Conservation (phyloP, 2,329 filamentous ascomycete species). For the Fusarium sp. region DNA sequence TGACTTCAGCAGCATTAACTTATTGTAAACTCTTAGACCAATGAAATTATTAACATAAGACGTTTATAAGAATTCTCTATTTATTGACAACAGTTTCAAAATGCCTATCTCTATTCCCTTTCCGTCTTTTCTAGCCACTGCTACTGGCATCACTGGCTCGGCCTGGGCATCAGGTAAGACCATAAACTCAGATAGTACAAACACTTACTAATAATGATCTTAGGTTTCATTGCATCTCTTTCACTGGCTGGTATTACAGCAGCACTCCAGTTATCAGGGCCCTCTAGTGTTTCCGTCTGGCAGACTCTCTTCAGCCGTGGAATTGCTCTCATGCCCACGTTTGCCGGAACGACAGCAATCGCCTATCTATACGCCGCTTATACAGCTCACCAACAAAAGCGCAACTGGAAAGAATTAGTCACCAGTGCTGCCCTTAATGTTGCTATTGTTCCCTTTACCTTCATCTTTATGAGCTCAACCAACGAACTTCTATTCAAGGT, state of each 20-base stretch:
- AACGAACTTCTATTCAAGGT: constrained; percentile 51
- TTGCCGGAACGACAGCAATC: constrained; percentile 50
- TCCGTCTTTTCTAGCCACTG: constrained; percentile 51
- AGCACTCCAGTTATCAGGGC: constrained; percentile 40
- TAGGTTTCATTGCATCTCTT: constrained; percentile 54
- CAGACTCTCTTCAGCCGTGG: constrained; percentile 54
- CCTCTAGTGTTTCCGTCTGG: constrained; percentile 54
- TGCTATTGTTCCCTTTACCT: constrained; percentile 56
- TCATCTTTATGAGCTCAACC: constrained; percentile 53
- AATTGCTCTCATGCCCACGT: constrained; percentile 53
- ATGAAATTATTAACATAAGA: neutral
- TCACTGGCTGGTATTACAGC: constrained; percentile 54
- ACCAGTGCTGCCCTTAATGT: constrained; percentile 52
- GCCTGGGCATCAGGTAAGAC: constrained; percentile 54
- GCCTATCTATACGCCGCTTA: constrained; percentile 56
- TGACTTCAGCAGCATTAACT: neutral
- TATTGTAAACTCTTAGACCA: too few species aligned
- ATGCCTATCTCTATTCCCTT: constrained; percentile 43
- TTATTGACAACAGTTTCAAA: neutral
- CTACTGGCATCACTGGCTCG: constrained; percentile 55
- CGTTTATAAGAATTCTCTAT: neutral
- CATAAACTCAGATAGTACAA: neutral
- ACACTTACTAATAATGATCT: neutral
- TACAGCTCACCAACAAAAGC: constrained; percentile 43
- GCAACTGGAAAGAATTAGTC: constrained; percentile 52